Percentiles rank a stretch among this genome's conserved stretches.
These are phyloP conservation scores for Umbellularia californica DNA, from an alignment of 164 flowering plant genomes.

Conservation along the genomic window DNA sequence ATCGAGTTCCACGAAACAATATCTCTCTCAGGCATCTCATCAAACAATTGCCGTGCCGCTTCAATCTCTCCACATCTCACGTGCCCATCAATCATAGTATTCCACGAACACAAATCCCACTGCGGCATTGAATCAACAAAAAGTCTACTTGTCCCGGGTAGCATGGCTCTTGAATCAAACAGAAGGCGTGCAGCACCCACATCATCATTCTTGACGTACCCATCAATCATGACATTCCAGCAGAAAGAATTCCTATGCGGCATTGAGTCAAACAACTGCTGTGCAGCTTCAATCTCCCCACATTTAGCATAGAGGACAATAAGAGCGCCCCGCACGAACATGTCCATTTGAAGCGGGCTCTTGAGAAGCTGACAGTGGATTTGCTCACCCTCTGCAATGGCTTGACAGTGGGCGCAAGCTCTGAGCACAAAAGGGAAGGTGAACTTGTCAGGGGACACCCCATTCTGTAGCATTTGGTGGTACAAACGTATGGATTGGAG, in stretches of 20 bases:
- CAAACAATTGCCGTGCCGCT: constrained; percentile 6
- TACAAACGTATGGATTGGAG: constrained; percentile 5
- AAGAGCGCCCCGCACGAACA: constrained; percentile 6
- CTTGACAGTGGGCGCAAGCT: neutral
- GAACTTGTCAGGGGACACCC: constrained; percentile 10
- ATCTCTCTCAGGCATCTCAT: constrained; percentile 12
- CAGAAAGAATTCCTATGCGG: neutral
- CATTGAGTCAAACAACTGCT: neutral
- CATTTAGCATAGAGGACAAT: constrained; percentile 6
- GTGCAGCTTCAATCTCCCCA: constrained; percentile 3
- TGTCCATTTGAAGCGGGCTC: constrained; percentile 11
- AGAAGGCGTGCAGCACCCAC: neutral
- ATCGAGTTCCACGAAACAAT: constrained; percentile 13
- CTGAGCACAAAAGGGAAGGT: constrained; percentile 10
- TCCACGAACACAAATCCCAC: constrained; percentile 12
- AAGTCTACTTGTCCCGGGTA: too few relatives aligned
- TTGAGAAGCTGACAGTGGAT: constrained; percentile 10
- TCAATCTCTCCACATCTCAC: constrained; percentile 9
- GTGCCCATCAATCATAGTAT: constrained; percentile 11
- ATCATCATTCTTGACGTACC: constrained; percentile 8
- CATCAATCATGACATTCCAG: constrained; percentile 18
- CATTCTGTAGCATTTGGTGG: constrained; percentile 3
- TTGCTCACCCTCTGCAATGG: constrained; percentile 9
- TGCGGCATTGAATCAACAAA: constrained; percentile 9
- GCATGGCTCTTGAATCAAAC: too few relatives aligned